phyloP scores from a whole-genome alignment of 2,329 filamentous ascomycete genomes.

The Trichoderma sp. region DNA sequence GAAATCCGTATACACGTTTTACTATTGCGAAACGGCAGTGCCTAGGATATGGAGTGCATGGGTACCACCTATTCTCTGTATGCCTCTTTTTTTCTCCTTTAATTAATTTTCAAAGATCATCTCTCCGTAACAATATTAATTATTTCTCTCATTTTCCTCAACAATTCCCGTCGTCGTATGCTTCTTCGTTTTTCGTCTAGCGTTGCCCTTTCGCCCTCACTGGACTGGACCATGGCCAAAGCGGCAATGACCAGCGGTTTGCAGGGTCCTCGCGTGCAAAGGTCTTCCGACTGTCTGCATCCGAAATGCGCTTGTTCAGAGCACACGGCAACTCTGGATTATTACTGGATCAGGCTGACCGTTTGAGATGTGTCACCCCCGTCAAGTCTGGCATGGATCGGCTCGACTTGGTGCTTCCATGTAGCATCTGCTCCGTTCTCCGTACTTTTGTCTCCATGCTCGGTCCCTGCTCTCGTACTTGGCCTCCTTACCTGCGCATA shows the following conservation, averaged over 20 bases:
- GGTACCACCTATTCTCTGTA: not conserved
- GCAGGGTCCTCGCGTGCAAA: conserved; percentile 5
- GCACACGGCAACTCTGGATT: not conserved
- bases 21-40: not conserved
- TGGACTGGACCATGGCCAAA: not conserved
- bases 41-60: not conserved
- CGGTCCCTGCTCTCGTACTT: not conserved
- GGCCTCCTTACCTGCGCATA: conserved; percentile 8
- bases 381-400: conserved; percentile 13
- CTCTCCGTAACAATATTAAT: not conserved
- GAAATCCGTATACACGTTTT: not conserved
- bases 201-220: not conserved
- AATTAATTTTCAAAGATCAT: not conserved
- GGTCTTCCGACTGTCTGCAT: conserved; percentile 5
- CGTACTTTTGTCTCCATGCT: conserved; percentile 14
- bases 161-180: not conserved
- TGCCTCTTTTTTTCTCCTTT: not conserved
- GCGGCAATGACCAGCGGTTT: not conserved
- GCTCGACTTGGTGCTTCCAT: conserved; percentile 8
- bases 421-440: not conserved
- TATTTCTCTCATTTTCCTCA: not conserved
- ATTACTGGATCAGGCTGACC: conserved; percentile 11
- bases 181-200: not conserved
- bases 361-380: conserved; percentile 12
- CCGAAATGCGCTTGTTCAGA: not conserved